Percentiles rank a stretch among this genome's conserved stretches.
Conservation (phyloP, 345 rosid genomes). For the Melaleuca quinquenervia region DNA sequence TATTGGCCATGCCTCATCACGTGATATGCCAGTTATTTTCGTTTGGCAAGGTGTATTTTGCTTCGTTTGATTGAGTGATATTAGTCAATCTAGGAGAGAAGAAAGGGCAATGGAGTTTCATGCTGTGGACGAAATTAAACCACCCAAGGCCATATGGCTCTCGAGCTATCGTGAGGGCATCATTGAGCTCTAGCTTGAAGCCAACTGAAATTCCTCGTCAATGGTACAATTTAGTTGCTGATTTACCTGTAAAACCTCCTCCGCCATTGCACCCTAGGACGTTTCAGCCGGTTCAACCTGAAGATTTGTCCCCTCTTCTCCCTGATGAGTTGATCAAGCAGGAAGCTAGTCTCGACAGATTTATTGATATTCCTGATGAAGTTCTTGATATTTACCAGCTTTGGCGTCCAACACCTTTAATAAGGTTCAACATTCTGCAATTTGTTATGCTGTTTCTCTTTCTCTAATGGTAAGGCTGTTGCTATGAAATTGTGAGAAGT, state of each 20-base stretch:
- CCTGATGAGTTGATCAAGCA: slow-evolving; percentile 79
- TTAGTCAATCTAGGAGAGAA: slow-evolving; percentile 7
- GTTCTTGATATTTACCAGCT: slow-evolving; percentile 72
- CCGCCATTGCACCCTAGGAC: slow-evolving; percentile 77
- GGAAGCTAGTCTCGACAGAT: slow-evolving; percentile 59
- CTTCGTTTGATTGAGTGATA: neutral
- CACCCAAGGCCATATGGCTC: slow-evolving; percentile 21
- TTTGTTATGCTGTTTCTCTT: neutral
- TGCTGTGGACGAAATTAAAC: slow-evolving; percentile 8
- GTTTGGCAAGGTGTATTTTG: neutral
- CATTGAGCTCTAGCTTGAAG: slow-evolving; percentile 9
- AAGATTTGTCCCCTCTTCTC: slow-evolving; percentile 74
- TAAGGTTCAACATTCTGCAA: slow-evolving; percentile 35
- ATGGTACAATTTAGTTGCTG: slow-evolving; percentile 78
- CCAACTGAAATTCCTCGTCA: slow-evolving; percentile 39
- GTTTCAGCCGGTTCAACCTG: slow-evolving; percentile 52
- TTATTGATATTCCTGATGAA: slow-evolving; percentile 77
- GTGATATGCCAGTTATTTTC: neutral
- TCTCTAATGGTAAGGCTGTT: neutral
- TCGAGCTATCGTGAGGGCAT: slow-evolving; percentile 33
- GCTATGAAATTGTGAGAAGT: neutral
- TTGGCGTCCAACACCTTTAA: slow-evolving; percentile 95
- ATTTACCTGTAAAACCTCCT: slow-evolving; percentile 76
- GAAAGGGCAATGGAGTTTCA: slow-evolving; percentile 12
- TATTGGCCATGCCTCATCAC: neutral